Evolutionary conservation across 2,329 filamentous ascomycete species (phyloP).

Genomic region (Tolypocladium paradoxum): DNA sequence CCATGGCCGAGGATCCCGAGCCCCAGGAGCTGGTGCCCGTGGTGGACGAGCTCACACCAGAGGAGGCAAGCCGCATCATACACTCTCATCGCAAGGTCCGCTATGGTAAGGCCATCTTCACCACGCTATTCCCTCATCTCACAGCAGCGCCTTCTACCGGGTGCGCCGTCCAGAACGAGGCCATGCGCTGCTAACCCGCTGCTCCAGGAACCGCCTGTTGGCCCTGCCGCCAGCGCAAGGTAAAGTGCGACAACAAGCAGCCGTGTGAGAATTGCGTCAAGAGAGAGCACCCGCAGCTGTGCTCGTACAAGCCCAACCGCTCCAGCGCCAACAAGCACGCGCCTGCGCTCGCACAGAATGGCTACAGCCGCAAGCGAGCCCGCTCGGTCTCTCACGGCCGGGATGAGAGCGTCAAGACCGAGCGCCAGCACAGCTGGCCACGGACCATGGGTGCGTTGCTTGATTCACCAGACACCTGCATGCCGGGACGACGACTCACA

Average conservation of each 20-base stretch:
- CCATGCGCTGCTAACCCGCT: neutral
- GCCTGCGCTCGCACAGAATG: conserved; percentile 12
- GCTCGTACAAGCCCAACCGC: conserved; percentile 55
- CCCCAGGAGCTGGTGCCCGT: conserved; percentile 34
- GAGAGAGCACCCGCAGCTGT: conserved; percentile 52
- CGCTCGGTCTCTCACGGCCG: conserved; percentile 19
- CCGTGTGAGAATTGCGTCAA: conserved; percentile 60
- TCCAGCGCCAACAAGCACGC: conserved; percentile 26
- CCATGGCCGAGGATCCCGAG: conserved; percentile 34
- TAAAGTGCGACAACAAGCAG: conserved; percentile 59
- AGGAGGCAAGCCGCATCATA: conserved; percentile 58
- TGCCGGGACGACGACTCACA: conserved; percentile 7
- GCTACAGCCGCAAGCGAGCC: conserved; percentile 20
- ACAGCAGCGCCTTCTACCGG: neutral
- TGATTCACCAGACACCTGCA: neutral
- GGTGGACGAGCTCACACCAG: conserved; percentile 48
- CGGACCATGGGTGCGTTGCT: conserved; percentile 26
- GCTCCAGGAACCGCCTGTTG: conserved; percentile 49
- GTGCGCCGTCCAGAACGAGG: neutral
- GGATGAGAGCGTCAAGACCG: conserved; percentile 22
- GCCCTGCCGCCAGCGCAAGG: conserved; percentile 57
- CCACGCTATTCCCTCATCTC: neutral
- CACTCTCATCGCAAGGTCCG: conserved; percentile 59
- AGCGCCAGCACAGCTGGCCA: conserved; percentile 31
- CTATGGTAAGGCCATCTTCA: conserved; percentile 38